Percentiles rank a stretch among this genome's conserved stretches.
These are phyloP conservation scores for Daldinia eschscholtzii DNA, from an alignment of 2,329 filamentous ascomycete species.

Conservation along the genomic window DNA sequence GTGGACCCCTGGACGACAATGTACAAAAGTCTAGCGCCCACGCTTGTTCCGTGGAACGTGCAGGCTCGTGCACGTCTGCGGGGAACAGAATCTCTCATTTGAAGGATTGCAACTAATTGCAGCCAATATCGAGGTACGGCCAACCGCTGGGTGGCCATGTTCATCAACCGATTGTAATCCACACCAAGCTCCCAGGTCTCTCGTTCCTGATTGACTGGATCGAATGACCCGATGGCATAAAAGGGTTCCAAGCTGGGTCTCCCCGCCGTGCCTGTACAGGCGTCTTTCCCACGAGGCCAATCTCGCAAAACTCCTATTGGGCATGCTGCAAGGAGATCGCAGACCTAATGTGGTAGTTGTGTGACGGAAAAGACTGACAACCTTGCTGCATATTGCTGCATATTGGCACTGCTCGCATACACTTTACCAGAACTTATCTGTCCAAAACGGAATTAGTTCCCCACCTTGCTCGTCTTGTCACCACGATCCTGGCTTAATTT, in stretches of 20 bases:
- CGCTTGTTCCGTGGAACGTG: conserved; percentile 52
- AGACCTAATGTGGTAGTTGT: conserved; percentile 43
- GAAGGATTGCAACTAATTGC: conserved; percentile 58
- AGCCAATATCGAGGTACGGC: conserved; percentile 67
- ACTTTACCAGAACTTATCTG: conserved; percentile 36
- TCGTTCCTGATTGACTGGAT: conserved; percentile 49
- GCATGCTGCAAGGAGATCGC: conserved; percentile 37
- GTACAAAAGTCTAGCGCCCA: conserved; percentile 15
- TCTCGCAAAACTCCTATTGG: conserved; percentile 45
- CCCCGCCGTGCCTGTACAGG: conserved; percentile 31
- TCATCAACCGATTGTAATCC: conserved; percentile 44
- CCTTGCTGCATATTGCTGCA: conserved; percentile 43
- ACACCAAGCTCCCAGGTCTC: conserved; percentile 38
- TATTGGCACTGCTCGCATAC: conserved; percentile 4
- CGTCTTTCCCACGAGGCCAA: conserved; percentile 45
- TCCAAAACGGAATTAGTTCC: conserved; percentile 45
- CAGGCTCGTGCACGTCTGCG: conserved; percentile 47
- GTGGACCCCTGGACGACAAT: not conserved
- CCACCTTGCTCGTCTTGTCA: conserved; percentile 40
- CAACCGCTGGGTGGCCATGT: conserved; percentile 52
- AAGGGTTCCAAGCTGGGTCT: conserved; percentile 30
- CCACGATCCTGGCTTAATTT: conserved; percentile 43
- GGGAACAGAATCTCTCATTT: conserved; percentile 54
- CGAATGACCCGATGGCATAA: conserved; percentile 12
- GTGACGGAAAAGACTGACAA: conserved; percentile 46